Conservation (phyloP, 2,329 filamentous ascomycete genomes). For the Xylaria multiplex region DNA sequence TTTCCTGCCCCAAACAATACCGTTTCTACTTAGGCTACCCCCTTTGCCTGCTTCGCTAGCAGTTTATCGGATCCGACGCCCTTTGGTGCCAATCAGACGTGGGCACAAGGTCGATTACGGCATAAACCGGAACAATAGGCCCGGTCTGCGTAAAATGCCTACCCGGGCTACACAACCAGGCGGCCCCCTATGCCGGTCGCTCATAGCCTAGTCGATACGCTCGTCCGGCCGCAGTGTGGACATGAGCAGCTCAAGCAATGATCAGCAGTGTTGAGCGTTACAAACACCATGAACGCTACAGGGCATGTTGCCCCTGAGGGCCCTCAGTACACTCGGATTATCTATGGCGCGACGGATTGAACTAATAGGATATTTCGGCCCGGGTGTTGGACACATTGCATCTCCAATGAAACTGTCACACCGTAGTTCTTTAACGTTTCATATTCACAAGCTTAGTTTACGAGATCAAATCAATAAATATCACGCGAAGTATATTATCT, state of each 20-base stretch:
- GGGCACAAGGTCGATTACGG: slow-evolving; percentile 35
- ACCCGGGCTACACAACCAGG: slow-evolving; percentile 49
- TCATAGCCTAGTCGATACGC: slow-evolving; percentile 50
- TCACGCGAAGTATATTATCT: no score
- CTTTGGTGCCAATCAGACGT: slow-evolving; percentile 37
- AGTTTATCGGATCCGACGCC: slow-evolving; percentile 29
- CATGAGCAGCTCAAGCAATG: slow-evolving; percentile 45
- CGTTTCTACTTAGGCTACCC: slow-evolving; percentile 18
- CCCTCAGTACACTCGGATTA: slow-evolving; percentile 30
- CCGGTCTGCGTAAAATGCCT: slow-evolving; percentile 47
- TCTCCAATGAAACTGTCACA: slow-evolving; percentile 33
- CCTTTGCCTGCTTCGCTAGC: slow-evolving; percentile 36
- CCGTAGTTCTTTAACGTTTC: slow-evolving; percentile 27
- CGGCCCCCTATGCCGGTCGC: slow-evolving; percentile 50
- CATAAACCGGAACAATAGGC: slow-evolving; percentile 47
- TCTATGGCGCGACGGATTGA: slow-evolving; percentile 35
- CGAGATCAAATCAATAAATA: no score
- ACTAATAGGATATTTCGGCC: slow-evolving; percentile 31
- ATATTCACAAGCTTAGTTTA: no score
- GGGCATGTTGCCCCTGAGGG: slow-evolving; percentile 27
- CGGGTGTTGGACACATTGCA: slow-evolving; percentile 33
- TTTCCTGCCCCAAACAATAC: no score
- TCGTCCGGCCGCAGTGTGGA: slow-evolving; percentile 45
- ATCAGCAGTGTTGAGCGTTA: slow-evolving; percentile 26
- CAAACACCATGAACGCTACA: slow-evolving; percentile 30